phyloP scores from a whole-genome alignment of 805 yeast species.

The Saccharomycopsis amapae region DNA sequence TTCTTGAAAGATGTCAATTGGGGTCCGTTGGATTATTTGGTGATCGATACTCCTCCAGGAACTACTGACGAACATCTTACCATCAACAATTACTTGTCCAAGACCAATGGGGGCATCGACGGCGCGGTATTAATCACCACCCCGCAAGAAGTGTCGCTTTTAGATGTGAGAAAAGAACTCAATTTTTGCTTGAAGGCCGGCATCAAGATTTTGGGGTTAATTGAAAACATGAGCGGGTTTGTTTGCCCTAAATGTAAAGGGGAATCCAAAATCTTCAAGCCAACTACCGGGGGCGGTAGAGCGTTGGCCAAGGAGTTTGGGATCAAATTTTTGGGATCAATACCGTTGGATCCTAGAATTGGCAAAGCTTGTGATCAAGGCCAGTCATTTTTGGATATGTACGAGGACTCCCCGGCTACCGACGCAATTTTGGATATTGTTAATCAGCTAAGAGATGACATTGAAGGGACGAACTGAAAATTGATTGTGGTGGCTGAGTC shows the following conservation, averaged over 20 bases:
- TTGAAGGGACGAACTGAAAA: constrained; percentile 1
- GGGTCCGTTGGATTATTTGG: constrained; percentile 55
- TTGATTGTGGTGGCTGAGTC: background rate
- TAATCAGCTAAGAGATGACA: constrained; percentile 49
- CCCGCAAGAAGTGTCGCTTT: constrained; percentile 93
- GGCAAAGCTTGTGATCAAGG: constrained; percentile 88
- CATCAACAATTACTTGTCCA: constrained; percentile 66
- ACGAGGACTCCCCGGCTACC: constrained; percentile 91
- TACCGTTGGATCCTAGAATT: constrained; percentile 93
- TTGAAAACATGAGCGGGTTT: constrained; percentile 97
- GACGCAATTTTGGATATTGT: constrained; percentile 80
- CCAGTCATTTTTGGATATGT: constrained; percentile 68
- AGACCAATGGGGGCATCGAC: constrained; percentile 80
- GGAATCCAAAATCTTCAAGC: constrained; percentile 80
- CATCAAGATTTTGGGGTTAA: constrained; percentile 78
- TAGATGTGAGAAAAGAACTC: constrained; percentile 93
- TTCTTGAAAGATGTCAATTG: constrained; percentile 92
- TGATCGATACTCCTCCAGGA: constrained; percentile 98
- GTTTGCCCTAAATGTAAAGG: constrained; percentile 94
- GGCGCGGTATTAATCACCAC: constrained; percentile 95
- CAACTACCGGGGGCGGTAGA: constrained; percentile 96
- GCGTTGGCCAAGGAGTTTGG: constrained; percentile 71
- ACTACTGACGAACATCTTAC: constrained; percentile 96
- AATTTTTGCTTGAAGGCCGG: constrained; percentile 91
- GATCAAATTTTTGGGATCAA: constrained; percentile 80